These are phyloP conservation scores for Cenchrus americanus DNA, from an alignment of 176 grass and related monocot genomes.

Conservation along the genomic window DNA sequence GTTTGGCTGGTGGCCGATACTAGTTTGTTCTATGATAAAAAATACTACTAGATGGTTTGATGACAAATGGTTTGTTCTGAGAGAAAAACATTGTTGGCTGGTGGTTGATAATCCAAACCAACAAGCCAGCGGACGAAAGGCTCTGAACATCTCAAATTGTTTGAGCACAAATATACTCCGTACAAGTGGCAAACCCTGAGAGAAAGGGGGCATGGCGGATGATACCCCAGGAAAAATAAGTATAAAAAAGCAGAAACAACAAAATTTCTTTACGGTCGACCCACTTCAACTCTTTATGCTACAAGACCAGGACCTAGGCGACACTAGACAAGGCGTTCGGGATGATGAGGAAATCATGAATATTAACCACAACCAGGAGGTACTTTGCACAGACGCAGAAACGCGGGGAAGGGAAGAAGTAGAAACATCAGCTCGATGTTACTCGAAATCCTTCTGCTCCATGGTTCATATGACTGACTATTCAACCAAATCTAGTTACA, in stretches of 20 bases:
- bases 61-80: too few relatives aligned
- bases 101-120: too few relatives aligned
- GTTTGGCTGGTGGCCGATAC: too few relatives aligned
- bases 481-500: conserved; percentile 50
- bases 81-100: too few relatives aligned
- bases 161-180: conserved; percentile 31
- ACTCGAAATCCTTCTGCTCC: conserved; percentile 40
- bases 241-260: conserved; percentile 37
- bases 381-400: conserved; percentile 46
- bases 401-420: conserved; percentile 13
- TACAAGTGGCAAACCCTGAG: conserved; percentile 20
- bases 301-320: conserved; percentile 51
- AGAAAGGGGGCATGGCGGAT: conserved; percentile 7
- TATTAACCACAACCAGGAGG: conserved; percentile 48
- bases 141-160: conserved; percentile 30
- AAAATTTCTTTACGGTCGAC: conserved; percentile 48
- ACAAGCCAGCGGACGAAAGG: background rate
- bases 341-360: conserved; percentile 35
- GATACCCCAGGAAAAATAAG: conserved; percentile 20
- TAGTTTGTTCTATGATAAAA: too few relatives aligned
- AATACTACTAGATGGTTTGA: too few relatives aligned
- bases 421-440: conserved; percentile 62
- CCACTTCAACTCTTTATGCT: conserved; percentile 52
- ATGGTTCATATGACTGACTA: conserved; percentile 33
- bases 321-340: conserved; percentile 40